These are phyloP conservation scores for Geranium incanum DNA, from an alignment of 441 rosid species.

Conservation along the genomic window DNA sequence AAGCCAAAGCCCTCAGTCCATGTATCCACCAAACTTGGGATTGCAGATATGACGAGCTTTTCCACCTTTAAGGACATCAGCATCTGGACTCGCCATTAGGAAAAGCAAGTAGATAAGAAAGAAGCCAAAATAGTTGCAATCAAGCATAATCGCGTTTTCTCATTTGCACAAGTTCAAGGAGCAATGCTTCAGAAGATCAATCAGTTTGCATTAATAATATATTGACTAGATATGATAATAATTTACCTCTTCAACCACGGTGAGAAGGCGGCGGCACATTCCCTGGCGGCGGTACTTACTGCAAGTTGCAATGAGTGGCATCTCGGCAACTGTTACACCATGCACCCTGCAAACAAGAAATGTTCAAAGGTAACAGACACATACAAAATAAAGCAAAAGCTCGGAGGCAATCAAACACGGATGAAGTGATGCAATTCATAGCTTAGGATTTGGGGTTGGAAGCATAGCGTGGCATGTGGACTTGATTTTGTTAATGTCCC, in stretches of 20 bases:
- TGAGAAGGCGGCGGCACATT: conserved; percentile 75
- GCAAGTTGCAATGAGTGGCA: conserved; percentile 97
- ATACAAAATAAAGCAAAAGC: neutral
- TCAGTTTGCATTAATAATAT: no score
- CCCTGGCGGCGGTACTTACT: conserved; percentile 85
- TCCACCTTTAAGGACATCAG: conserved; percentile 70
- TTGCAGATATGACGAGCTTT: conserved; percentile 81
- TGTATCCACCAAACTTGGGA: conserved; percentile 71
- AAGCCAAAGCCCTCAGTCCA: conserved; percentile 92
- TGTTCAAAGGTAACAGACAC: neutral
- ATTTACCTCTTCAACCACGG: conserved; percentile 77
- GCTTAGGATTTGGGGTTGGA: no score
- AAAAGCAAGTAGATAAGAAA: conserved; percentile 8
- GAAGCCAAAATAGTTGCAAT: neutral
- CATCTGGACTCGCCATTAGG: conserved; percentile 43
- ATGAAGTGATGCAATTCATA: neutral
- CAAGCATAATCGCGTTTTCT: neutral
- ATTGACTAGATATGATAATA: no score
- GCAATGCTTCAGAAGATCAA: neutral
- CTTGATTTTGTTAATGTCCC: no score
- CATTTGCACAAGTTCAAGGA: neutral
- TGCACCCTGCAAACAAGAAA: conserved; percentile 51
- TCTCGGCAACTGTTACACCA: conserved; percentile 79
- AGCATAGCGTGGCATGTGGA: no score
- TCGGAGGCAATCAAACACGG: neutral